Base-by-base conservation (phyloP, 805 yeast genomes). In the Metschnikowia cerradonensis region DNA sequence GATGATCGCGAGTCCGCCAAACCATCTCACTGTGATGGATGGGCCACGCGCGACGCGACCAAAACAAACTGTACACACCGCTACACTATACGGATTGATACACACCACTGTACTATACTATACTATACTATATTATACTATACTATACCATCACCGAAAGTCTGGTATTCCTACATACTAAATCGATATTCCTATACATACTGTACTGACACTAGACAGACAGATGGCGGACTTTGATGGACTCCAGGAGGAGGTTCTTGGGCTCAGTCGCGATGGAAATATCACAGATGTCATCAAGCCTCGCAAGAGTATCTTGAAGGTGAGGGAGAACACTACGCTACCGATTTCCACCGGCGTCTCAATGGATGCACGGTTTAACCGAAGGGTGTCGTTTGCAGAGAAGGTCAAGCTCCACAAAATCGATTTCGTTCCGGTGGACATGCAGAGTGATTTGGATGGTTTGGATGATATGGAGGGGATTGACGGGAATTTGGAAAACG, bases 301-400 rank as follows among this genome's bases (percentile, higher is more conserved):
- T 6, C 53, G 53, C 13, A 58, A 51, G 32, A 47, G 54, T 34
- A 56, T 58, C 6, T 48, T 58, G n/a, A 56, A 57, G 31, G 48
- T 39, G 36, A 44, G 52, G 3, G 60, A 53, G 31, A 52, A 52
- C 42, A 38, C 48, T 20, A 56, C 57, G 3, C 35, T 53, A 41
- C 56, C 59, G 13, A 45, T 55, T 30, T 30, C 50, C 22, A 22
- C 20, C 19, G 36, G 41, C 7, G 13, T 19, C 10, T 44, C 47
- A 7, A 23, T 36, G 33, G 33, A 44, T 15, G 36, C 36, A 15
- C 19, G 36, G 30, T 31, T 67, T 35, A 67, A 53, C 45, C 45
- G 92, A 51, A 67, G 92, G 23, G 92, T 87, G 4, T 83, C 90
- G 4, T 87, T 87, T 72, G 91, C 91, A 0, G 87, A 87, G 1